Evolutionary conservation across 2,329 filamentous ascomycete species (phyloP), one percentile per base, ranked within the genome.

Genomic region (Claviceps sorghi): DNA sequence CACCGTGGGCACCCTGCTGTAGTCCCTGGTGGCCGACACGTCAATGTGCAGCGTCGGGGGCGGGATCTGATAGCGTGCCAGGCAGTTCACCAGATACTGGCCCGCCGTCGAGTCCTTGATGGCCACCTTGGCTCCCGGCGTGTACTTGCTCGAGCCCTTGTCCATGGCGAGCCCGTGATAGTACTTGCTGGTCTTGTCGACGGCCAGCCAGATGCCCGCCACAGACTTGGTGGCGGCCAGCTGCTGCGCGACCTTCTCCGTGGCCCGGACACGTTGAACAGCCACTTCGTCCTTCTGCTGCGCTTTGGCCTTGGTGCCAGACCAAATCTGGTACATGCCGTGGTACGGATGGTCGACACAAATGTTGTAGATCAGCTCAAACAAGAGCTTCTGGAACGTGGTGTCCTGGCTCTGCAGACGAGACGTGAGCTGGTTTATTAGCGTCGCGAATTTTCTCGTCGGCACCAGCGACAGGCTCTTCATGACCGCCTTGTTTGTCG

Each of bases 361-460:
- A 52, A 98, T 95, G 9, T 82, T 83, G 61, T 82, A 80, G 4
- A 97, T 82, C 19, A 98, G 71, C 2, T 75, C 73, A 50, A 81
- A 79, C 2, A 99, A 72, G 1, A 91, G 74, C 42, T 73, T 75
- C 61, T 98, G 93, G 62, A 99, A 98, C 17, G 76, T 74, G 1
- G 75, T 77, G 1, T 76, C 68, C 34, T 83, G 77, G 55, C 86
- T 80, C 55, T 95, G 82, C 6, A 98, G 72, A 8, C 93, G 83
- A n/a, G 94, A 98, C 6, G 90, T 91, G 34, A 98, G 77, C 65
- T 99, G 93, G 62, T 96, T 98, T 82, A 95, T 95, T 50, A 98
- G 72, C 3, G 85, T 72, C 1, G 89, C 91, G 64, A 99, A 95
- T 63, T 98, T 98, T 55, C 87, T 80, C 54, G 88, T 95, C 2